Evolutionary conservation across 1,284 basidiomycete genomes (phyloP).

Genomic region (Leccinum fallax): DNA sequence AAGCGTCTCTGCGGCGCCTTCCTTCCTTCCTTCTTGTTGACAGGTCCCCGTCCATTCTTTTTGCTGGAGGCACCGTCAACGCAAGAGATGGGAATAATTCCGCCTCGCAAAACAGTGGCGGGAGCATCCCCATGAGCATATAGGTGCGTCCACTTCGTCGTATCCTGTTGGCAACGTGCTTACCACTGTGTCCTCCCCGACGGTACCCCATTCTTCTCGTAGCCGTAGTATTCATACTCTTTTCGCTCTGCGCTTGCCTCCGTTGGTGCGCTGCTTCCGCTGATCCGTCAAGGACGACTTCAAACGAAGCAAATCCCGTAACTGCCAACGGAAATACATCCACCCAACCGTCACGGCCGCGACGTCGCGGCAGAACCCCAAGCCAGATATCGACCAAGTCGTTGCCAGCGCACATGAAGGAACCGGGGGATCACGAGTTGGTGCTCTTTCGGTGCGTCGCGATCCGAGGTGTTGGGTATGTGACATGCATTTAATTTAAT

Average conservation of each 20-base stretch:
- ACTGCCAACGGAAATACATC: conserved; percentile 1
- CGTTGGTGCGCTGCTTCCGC: conserved; percentile 16
- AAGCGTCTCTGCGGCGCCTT: conserved; percentile 17
- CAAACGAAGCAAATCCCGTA: neutral
- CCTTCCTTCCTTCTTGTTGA: neutral
- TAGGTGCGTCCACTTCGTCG: conserved; percentile 20
- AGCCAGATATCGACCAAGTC: conserved; percentile 74
- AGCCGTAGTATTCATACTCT: conserved; percentile 22
- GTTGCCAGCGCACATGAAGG: conserved; percentile 74
- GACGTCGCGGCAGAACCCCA: conserved; percentile 53
- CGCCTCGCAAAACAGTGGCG: neutral
- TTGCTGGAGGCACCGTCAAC: neutral
- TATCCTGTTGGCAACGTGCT: neutral
- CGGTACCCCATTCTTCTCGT: conserved; percentile 28
- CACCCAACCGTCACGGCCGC: conserved; percentile 25
- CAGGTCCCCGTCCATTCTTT: neutral
- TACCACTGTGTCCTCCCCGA: neutral
- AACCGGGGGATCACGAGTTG: conserved; percentile 76
- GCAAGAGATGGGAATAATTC: conserved; percentile 1
- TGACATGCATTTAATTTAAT: neutral
- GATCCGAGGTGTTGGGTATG: neutral
- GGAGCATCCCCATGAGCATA: conserved; percentile 21
- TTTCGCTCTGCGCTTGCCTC: conserved; percentile 26
- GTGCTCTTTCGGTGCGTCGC: conserved; percentile 64
- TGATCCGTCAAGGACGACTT: neutral